These are phyloP conservation scores for Jatropha podagrica DNA, from an alignment of 441 rosid genomes.

Conservation along the genomic window DNA sequence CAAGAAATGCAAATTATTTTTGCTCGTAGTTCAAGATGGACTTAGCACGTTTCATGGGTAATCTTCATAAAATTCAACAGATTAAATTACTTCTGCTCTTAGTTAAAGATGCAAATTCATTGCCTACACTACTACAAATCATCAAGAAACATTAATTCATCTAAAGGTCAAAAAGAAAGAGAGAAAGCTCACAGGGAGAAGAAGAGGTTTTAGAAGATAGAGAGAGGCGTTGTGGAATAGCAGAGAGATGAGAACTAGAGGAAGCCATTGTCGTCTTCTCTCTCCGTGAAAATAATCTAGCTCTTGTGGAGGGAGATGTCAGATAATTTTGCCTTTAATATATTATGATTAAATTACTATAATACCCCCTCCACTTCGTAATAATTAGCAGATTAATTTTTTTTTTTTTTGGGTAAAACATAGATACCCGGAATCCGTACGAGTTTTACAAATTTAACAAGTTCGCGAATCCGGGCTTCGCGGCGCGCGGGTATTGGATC, in stretches of 20 bases:
- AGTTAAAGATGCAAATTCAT: not conserved
- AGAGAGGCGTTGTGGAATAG: constrained; percentile 30
- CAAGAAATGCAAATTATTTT: not conserved
- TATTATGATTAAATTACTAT: too few species aligned
- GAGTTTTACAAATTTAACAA: too few species aligned
- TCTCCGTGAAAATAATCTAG: too few species aligned
- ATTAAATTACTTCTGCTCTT: not conserved
- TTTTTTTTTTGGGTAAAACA: too few species aligned
- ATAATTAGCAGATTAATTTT: too few species aligned
- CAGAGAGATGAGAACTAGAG: constrained; percentile 32
- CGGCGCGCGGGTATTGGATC: too few species aligned
- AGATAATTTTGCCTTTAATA: too few species aligned
- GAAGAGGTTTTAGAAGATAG: constrained; percentile 15
- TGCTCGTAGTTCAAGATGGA: not conserved
- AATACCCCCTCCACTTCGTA: too few species aligned
- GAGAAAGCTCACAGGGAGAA: constrained; percentile 30
- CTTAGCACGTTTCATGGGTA: not conserved
- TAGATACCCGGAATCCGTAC: too few species aligned
- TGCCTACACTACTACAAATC: not conserved
- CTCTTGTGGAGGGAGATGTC: not conserved
- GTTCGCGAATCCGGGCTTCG: too few species aligned
- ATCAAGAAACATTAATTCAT: not conserved
- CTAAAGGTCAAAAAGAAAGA: constrained; percentile 12
- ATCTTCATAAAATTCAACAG: not conserved
- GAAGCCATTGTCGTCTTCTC: constrained; percentile 26